Conservation (phyloP, 345 rosid species). For the Fremontodendron californicum region DNA sequence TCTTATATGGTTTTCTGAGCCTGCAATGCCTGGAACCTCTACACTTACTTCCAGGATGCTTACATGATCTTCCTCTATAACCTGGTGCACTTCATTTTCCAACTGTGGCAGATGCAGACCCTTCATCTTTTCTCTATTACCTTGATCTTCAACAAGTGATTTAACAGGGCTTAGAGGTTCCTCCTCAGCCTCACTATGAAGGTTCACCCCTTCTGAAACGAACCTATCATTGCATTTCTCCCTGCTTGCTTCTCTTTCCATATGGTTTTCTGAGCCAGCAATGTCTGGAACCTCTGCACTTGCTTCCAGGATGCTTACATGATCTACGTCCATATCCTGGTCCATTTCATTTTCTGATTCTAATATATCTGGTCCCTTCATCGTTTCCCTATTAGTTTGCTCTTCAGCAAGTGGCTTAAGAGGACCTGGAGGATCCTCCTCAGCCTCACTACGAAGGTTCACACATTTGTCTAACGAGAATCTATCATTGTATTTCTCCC, state of each 20-base stretch:
- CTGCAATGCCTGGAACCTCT: conserved; percentile 10
- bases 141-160: conserved; percentile 19
- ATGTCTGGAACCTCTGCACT: conserved; percentile 11
- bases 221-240: conserved; percentile 10
- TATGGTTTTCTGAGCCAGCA: conserved; percentile 11
- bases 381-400: conserved; percentile 9
- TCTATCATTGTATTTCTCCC: conserved; percentile 11
- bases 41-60: conserved; percentile 9
- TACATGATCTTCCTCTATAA: conserved; percentile 5
- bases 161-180: conserved; percentile 11
- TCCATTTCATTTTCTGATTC: neutral
- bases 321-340: neutral
- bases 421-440: neutral
- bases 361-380: conserved; percentile 10
- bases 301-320: conserved; percentile 10
- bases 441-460: neutral
- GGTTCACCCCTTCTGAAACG: conserved; percentile 16
- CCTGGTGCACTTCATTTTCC: conserved; percentile 1
- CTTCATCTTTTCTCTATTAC: conserved; percentile 19
- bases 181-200: conserved; percentile 13
- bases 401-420: neutral
- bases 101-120: conserved; percentile 1
- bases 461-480: conserved; percentile 11
- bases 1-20: conserved; percentile 14
- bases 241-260: conserved; percentile 12